Percentiles rank a stretch among this genome's conserved stretches.
phyloP scores from a whole-genome alignment of 2,329 filamentous ascomycete species.

The Trichoderma semiorbis region DNA sequence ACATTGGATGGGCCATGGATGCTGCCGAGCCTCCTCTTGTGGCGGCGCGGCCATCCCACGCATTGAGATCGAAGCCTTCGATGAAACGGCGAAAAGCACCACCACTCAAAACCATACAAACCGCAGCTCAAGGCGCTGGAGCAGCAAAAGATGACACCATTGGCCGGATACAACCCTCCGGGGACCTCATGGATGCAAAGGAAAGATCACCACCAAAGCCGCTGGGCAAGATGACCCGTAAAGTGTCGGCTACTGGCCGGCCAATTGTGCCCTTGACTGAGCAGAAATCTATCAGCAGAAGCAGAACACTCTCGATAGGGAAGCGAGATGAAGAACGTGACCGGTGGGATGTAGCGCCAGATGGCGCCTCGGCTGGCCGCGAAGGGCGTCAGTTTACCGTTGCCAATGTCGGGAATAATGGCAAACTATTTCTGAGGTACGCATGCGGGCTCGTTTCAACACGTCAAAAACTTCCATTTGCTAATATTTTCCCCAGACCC shows the following conservation, averaged over 20 bases:
- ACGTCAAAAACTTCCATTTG: neutral
- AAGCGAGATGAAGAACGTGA: constrained; percentile 55
- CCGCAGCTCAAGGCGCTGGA: neutral
- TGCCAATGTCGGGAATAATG: constrained; percentile 78
- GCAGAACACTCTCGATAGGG: constrained; percentile 34
- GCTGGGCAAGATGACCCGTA: constrained; percentile 17
- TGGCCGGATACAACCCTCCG: neutral
- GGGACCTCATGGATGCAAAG: constrained; percentile 4
- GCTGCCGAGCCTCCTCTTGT: constrained; percentile 21
- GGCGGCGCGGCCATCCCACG: constrained; percentile 20
- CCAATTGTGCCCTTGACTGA: constrained; percentile 47
- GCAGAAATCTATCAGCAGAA: constrained; percentile 42
- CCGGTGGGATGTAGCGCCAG: constrained; percentile 55
- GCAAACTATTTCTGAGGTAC: constrained; percentile 77
- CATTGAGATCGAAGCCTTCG: constrained; percentile 11
- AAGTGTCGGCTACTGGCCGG: constrained; percentile 28
- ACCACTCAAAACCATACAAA: neutral
- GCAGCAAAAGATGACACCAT: constrained; percentile 9
- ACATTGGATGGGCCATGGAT: constrained; percentile 23
- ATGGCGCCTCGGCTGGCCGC: constrained; percentile 58
- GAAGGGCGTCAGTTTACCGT: constrained; percentile 74
- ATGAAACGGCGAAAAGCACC: constrained; percentile 15
- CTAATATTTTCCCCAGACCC: constrained; percentile 43
- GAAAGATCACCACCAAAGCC: constrained; percentile 17
- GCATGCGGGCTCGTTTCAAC: constrained; percentile 23